These are phyloP conservation scores for Xylaria hypoxylon DNA, from an alignment of 2,329 filamentous ascomycete genomes.

Conservation along the genomic window DNA sequence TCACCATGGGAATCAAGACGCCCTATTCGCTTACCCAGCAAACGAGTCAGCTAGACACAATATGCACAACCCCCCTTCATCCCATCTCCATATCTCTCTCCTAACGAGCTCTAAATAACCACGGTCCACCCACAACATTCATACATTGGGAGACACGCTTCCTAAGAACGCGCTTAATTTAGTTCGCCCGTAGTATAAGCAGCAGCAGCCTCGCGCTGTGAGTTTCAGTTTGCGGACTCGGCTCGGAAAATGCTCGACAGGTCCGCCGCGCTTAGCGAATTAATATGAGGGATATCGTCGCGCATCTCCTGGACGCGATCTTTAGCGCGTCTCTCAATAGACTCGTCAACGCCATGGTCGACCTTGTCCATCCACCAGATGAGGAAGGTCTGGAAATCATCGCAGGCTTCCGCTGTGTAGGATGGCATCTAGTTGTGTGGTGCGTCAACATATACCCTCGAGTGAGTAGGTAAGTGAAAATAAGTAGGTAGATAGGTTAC, in stretches of 20 bases:
- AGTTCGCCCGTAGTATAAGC: too few relatives aligned
- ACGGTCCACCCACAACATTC: neutral
- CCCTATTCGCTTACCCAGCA: neutral
- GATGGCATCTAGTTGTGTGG: conserved; percentile 26
- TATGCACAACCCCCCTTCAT: neutral
- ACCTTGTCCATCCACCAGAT: conserved; percentile 33
- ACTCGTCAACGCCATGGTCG: conserved; percentile 8
- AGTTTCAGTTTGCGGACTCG: too few relatives aligned
- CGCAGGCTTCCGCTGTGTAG: conserved; percentile 22
- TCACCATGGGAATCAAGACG: neutral
- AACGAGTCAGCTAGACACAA: neutral
- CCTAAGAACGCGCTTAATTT: too few relatives aligned
- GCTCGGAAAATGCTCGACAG: too few relatives aligned
- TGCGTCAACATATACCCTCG: neutral
- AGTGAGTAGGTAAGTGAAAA: neutral
- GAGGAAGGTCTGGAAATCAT: conserved; percentile 24
- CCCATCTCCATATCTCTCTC: neutral
- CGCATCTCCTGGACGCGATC: conserved; percentile 19
- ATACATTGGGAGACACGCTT: too few relatives aligned
- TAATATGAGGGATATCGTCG: conserved; percentile 8
- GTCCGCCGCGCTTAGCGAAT: too few relatives aligned
- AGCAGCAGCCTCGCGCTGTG: too few relatives aligned
- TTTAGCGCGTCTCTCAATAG: conserved; percentile 8
- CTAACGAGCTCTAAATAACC: neutral
- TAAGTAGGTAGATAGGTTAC: too few relatives aligned